Conservation (phyloP, 345 rosid genomes). For the Moricandia arvensis region DNA sequence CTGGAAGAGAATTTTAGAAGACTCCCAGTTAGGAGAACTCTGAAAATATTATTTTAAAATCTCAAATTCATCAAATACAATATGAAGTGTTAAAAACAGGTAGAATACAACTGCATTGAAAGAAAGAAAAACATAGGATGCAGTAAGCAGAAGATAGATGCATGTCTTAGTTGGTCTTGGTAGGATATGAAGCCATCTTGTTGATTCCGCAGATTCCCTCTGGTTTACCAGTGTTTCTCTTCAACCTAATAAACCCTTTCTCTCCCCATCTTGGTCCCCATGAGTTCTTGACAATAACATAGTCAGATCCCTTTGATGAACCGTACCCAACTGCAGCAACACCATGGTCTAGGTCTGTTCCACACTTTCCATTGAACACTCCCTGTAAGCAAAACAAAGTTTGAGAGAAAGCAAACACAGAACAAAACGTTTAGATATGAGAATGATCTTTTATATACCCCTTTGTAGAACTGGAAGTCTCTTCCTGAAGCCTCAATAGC, state of each 20-base stretch:
- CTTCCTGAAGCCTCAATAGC: slow-evolving; percentile 83
- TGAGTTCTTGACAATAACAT: slow-evolving; percentile 78
- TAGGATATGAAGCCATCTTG: slow-evolving; percentile 87
- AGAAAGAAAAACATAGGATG: neutral
- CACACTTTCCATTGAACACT: slow-evolving; percentile 66
- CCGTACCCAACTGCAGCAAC: slow-evolving; percentile 88
- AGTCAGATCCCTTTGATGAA: slow-evolving; percentile 57
- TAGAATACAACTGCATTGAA: slow-evolving; percentile 4
- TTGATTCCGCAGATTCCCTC: slow-evolving; percentile 82
- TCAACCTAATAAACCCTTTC: slow-evolving; percentile 72
- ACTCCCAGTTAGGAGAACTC: neutral
- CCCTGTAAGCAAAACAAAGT: slow-evolving; percentile 48
- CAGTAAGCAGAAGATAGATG: neutral
- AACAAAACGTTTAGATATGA: neutral
- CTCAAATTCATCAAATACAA: slow-evolving; percentile 30
- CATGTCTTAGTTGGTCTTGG: slow-evolving; percentile 39
- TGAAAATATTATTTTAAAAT: slow-evolving; percentile 25
- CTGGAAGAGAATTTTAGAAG: neutral
- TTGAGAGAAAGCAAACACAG: neutral
- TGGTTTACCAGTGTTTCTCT: slow-evolving; percentile 72
- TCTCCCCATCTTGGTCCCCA: slow-evolving; percentile 92
- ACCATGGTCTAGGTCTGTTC: slow-evolving; percentile 68
- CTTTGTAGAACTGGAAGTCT: slow-evolving; percentile 70
- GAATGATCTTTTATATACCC: slow-evolving; percentile 45
- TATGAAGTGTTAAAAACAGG: slow-evolving; percentile 4